Evolutionary conservation across 352 stramenopile genomes (phyloP), one percentile per base, ranked within the genome.

Genomic region (Phytophthora capsici): DNA sequence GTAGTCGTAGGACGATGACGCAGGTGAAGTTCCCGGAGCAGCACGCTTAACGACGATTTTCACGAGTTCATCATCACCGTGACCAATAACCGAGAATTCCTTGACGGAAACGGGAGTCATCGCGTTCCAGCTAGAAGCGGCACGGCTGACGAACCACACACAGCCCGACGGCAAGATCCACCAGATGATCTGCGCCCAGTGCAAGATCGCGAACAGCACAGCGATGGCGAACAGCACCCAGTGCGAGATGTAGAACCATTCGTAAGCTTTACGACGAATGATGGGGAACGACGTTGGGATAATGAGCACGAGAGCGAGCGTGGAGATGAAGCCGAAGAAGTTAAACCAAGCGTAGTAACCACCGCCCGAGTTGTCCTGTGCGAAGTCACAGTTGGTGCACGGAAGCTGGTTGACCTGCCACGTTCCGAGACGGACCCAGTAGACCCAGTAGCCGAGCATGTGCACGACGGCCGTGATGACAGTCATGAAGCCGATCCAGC

Each of bases 311-410:
- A 85, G 52, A 23, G 71, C 71, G 9, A 81, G 59, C n/a, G 63
- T 62, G 2, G 81, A 80, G 38, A 88, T 69, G 41, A 79, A 71
- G 2, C 77, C 76, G 52, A 90, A 83, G 40, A 83, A 62, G 55
- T 90, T 84, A 55, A 86, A 87, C 81, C 81, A 90, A 5, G 78
- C 80, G 57, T 79, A 84, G 61, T 86, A 83, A 43, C 74, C 71
- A 22, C 71, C 71, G 22, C 71, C 71, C 22, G 71, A 79, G 38
- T 76, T 65, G 40, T 78, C 71, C 19, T 63, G 57, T 16, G 63
- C 56, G 49, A 88, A 78, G 49, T 84, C 70, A 41, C 80, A 87
- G 57, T 75, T 73, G 10, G 71, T 73, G 56, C 80, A 89, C 4
- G 80, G 80, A 4, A 84, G 57, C 50, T 80, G 64, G 60, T 85